Evolutionary conservation across 2,329 filamentous ascomycete genomes (phyloP), one percentile per base, ranked within the genome.

Genomic region (Phaeosphaeria sp.): DNA sequence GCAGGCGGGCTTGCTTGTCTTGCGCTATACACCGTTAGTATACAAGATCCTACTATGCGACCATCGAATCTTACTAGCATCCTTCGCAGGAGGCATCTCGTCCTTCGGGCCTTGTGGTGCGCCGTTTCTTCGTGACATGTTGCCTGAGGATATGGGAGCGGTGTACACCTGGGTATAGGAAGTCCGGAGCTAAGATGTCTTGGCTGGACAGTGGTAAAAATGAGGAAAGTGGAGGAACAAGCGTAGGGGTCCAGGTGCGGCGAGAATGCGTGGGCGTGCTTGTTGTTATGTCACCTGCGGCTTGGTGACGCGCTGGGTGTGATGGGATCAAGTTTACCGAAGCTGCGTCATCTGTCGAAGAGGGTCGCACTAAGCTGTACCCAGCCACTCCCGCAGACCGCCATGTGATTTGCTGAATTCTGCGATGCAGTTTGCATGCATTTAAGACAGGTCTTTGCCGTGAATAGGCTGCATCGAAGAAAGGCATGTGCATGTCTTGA

Each of bases 1-100:
- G 84, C 45, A 93, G 85, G 65, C 86, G 84, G 74, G 89, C 91
- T 79, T 93, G 91, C 82, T 92, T 93, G 78, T 93, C 88, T 66
- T 86, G 81, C 49, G 83, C 88, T 91, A 72, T 48, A 24, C 24
- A 42, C 45, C 50, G 55, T 68, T 25, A 70, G 61, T 11, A 25
- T 8, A n/a, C 11, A 8, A 22, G n/a, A 15, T 22, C 20, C n/a
- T 6, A 24, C 39, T 36, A 8, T 21, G 11, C 21, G 21, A 44
- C 24, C 47, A 18, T 25, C 20, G 20, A 20, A 21, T 60, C 80
- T 57, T 75, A 84, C 82, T 76, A 63, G 77, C 75, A 63, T 80
- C 79, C 64, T 76, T 76, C 44, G 73, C 74, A 65, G 71, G 65
- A 24, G 70, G 63, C 53, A 59, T 59, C 18, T 64, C 68, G 53